phyloP scores from a whole-genome alignment of 2,329 filamentous ascomycete genomes.

The Penicillium sp. region DNA sequence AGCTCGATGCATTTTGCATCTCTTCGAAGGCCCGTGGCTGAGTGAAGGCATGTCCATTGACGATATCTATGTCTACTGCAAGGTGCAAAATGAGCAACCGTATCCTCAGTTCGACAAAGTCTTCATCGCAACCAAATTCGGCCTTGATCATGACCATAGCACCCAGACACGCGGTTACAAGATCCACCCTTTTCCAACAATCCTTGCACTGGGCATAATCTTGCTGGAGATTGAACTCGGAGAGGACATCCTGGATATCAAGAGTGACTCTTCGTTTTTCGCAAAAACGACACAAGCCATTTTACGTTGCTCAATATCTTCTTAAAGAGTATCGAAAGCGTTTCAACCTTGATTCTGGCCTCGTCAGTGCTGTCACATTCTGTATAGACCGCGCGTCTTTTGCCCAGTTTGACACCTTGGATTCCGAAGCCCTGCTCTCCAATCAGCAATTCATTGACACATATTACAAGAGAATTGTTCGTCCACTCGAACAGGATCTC shows the following conservation, averaged over 20 bases:
- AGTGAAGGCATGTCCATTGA: constrained; percentile 4
- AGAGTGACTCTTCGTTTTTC: too few relatives aligned
- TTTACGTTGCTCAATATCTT: constrained; percentile 7
- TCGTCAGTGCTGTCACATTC: constrained; percentile 12
- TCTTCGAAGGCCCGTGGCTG: constrained; percentile 16
- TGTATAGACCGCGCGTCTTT: constrained; percentile 15
- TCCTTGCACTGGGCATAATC: constrained; percentile 17
- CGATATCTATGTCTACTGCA: constrained; percentile 14
- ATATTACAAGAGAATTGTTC: constrained; percentile 11
- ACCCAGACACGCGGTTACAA: not conserved
- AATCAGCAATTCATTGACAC: constrained; percentile 2
- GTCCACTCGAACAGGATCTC: constrained; percentile 17
- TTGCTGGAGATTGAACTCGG: constrained; percentile 15
- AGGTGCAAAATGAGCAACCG: constrained; percentile 7
- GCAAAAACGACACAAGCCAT: not conserved
- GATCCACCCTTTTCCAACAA: constrained; percentile 16
- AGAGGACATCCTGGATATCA: constrained; percentile 11
- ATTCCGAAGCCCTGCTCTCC: not conserved
- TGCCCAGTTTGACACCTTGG: constrained; percentile 4
- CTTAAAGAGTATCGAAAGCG: constrained; percentile 7
- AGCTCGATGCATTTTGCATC: constrained; percentile 12
- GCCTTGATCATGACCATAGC: not conserved
- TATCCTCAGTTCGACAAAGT: constrained; percentile 16
- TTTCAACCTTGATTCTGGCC: constrained; percentile 12
- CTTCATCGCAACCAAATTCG: not conserved